Base-by-base conservation (phyloP, 768 basidiomycete species). In the Tylopilus subfusipes region DNA sequence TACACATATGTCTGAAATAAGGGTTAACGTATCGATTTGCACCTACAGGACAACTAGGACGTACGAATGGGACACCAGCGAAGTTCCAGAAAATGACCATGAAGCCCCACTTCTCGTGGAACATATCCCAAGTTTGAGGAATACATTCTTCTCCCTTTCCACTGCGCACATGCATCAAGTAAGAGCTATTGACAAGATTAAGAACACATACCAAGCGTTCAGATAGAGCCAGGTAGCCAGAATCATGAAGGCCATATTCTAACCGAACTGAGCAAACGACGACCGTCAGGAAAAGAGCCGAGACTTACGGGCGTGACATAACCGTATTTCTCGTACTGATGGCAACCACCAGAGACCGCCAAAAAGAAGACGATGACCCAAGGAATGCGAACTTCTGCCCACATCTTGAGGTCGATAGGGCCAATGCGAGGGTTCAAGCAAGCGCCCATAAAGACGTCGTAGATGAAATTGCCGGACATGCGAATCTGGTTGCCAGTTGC, bases 81-180 rank as follows among this genome's bases (percentile, higher is more conserved):
- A 93, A 84, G 68, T 94, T 93, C 95, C 95, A 97, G 77, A 98
- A 98, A 67, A 97, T 97, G 59, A 98, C 87, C 83, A 98, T 88
- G 79, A 95, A 98, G 29, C 95, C 91, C 90, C 90, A 92, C 81
- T 99, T 99, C 68, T 99, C 96, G 63, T 96, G 92, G 77, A 86
- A 97, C 93, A 99, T 99, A 65, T 98, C 97, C 96, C 97, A 98
- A 2, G 93, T 95, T 71, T 96, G 92, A 7, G 93, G 92, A 57
- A 95, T 93, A 64, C 90, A 93, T 66, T 96, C 93, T 64, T 96
- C 94, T 39, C 89, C 94, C 70, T 97, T 97, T 56, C 82, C 90
- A 66, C 89, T 90, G 53, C 31, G 38, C 31, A 52, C 14, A 29
- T 55, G 51, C 52, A 52, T 55, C 33, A 9, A 60, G 3, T 16